Base-by-base conservation (phyloP, 805 yeast genomes). In the Myxozyma mucilagina region DNA sequence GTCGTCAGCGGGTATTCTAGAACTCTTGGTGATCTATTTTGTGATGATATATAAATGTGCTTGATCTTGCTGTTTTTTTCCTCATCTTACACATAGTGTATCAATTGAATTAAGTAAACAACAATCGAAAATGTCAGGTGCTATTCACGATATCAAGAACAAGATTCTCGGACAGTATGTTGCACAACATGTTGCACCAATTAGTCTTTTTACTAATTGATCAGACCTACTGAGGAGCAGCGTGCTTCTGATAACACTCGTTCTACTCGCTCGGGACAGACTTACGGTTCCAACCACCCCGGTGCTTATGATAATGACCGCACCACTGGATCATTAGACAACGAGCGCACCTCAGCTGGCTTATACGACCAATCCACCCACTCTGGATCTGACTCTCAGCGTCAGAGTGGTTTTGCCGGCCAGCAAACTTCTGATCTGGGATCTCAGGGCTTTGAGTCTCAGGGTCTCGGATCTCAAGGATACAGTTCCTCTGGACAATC, bases 191-290 rank as follows among this genome's bases (percentile, higher is more conserved):
- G 16, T 7, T 18, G 34, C 13, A 9, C 34, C 34, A 2, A 36
- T 8, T 18, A 35, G 1, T 49, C 7, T 24, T 24, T 24, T 2
- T 24, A 4, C 29, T 24, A 24, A 24, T 24, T 24, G 29, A 24
- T 24, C 16, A 55, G 58, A 8, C 32, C 32, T 36, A 45, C 50
- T 11, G 51, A 45, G 32, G 51, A n/a, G 31, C 44, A 36, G 51
- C 50, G 18, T 20, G 18, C 54, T 14, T 11, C 56, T 24, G 43
- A 35, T n/a, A 14, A 32, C 14, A 36, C 52, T 9, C 47, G 61
- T 35, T 24, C 61, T 9, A 57, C 61, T n/a, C 57, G 61, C n/a
- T 59, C 62, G 4, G 62, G 62, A 11, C 56, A 50, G 29, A 34
- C 47, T 38, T 53, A 39, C 48, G 50, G 62, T 20, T 18, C 39